Conservation (phyloP, 1,139 yeast genomes). For the Williopsis jadinii region DNA sequence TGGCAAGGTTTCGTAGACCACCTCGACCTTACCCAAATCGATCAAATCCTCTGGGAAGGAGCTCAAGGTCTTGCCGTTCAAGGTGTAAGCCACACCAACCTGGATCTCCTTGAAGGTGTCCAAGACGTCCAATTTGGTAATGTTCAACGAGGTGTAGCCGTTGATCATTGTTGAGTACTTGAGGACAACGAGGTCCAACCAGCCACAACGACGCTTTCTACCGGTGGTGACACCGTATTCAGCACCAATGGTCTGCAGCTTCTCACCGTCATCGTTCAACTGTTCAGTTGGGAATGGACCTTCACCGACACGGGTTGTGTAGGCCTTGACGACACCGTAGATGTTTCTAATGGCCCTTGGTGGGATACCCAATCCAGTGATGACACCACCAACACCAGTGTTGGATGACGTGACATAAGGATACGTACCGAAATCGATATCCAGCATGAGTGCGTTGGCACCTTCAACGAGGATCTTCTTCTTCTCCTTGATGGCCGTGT, state of each 20-base stretch:
- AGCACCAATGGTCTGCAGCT: conserved; percentile 85
- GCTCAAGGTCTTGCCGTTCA: conserved; percentile 65
- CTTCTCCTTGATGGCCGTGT: conserved; percentile 66
- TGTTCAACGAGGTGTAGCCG: conserved; percentile 90
- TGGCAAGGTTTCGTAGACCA: conserved; percentile 80
- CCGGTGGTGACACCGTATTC: conserved; percentile 99
- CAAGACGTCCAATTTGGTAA: conserved; percentile 91
- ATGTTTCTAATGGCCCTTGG: conserved; percentile 74
- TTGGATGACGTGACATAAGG: conserved; percentile 95
- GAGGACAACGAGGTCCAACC: conserved; percentile 95
- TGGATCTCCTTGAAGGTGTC: conserved; percentile 84
- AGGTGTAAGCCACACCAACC: conserved; percentile 76
- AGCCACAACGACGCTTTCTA: conserved; percentile 98
- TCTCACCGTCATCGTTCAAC: conserved; percentile 79
- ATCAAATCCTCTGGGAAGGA: conserved; percentile 91
- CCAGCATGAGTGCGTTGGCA: conserved; percentile 97
- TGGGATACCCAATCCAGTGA: conserved; percentile 94
- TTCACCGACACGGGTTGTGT: conserved; percentile 98
- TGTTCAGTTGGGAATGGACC: conserved; percentile 99
- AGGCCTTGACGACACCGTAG: conserved; percentile 96
- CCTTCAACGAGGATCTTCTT: conserved; percentile 94
- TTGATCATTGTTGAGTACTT: conserved; percentile 86
- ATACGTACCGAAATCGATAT: conserved; percentile 95
- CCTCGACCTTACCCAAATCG: conserved; percentile 80
- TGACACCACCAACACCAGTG: conserved; percentile 97